Base-by-base conservation (phyloP, 768 basidiomycete species). In the Rossbeevera mucosa region DNA sequence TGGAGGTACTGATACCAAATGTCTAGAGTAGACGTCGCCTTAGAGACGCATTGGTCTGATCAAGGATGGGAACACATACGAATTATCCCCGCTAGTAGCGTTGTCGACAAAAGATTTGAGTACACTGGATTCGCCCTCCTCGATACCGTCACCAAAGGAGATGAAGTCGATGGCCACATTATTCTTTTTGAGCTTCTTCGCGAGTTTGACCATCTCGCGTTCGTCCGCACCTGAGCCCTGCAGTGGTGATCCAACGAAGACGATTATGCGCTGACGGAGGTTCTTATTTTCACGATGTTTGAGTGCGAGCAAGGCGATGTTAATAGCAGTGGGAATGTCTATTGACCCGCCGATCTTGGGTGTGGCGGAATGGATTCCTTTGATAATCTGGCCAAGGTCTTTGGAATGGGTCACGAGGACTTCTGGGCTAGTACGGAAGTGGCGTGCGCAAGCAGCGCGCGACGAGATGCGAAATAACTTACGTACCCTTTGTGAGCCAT, bases 281-380 rank as follows among this genome's bases (percentile, higher is more conserved):
- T 94, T 97, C 82, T 98, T 98, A 78, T 98, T 97, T 71, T 94
- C 92, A 52, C 96, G 78, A 69, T 99, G 96, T 69, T 99, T 99
- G 44, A 99, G 78, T 0, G 96, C 94, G 47, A 99, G 84, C 67
- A 94, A 94, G 0, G 96, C 95, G 44, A 98, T 84, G 51, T 90
- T 86, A 60, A 99, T 86, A 7, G 92, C 86, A 2, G 95, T 98
- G 5, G 85, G 81, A 51, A 98, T 83, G 71, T 96, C 91, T 59
- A 88, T 85, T 51, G 77, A 72, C 36, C 94, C 94, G 29, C 86
- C 85, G 58, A 96, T 82, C 64, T 83, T 86, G 44, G 76, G 71
- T n/a, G 80, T 73, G 13, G 86, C 79, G 2, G 75, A 66, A 74
- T 94, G 91, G 50, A 94, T 71, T 14, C 84, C 93, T 51, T 81